A percentile compares a stretch with the other conserved stretches of the same genome.
Conservation (phyloP, 2,329 filamentous ascomycete species). For the Epichloe coenophiala region DNA sequence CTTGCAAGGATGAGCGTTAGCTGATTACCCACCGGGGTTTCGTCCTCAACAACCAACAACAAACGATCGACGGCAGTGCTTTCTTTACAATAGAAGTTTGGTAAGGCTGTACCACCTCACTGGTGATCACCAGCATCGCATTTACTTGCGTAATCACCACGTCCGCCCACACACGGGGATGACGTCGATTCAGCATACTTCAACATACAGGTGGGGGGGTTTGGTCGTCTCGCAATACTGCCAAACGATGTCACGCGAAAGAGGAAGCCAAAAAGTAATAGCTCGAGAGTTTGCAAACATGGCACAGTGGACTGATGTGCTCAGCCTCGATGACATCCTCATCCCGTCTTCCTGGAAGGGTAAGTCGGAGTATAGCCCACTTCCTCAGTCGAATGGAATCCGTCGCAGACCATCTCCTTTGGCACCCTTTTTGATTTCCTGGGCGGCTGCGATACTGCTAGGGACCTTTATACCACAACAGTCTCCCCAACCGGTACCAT, state of each 20-base stretch:
- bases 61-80: no score
- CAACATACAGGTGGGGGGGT: not conserved
- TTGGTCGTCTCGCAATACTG: not conserved
- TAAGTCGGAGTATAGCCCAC: not conserved
- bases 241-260: no score
- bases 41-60: no score
- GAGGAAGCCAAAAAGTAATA: no score
- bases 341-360: not conserved
- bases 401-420: slow-evolving; percentile 49
- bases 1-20: no score
- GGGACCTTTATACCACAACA: slow-evolving; percentile 98
- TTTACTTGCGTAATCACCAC: not conserved
- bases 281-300: not conserved
- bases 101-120: not conserved
- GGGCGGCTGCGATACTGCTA: slow-evolving; percentile 79
- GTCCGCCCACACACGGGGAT: no score
- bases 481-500: slow-evolving; percentile 71
- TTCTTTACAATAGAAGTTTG: no score
- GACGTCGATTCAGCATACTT: no score
- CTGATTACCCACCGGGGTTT: no score
- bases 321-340: not conserved
- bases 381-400: slow-evolving; percentile 63
- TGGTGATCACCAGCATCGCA: not conserved
- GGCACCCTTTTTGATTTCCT: slow-evolving; percentile 70
- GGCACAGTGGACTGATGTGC: not conserved